These are phyloP conservation scores for cucumber (Cucumis sativus) DNA, from an alignment of 306 rosid species.

Conservation along the genomic window Cucumber_9930_V3 NC_026656.2:8651001-8651500, in stretches of 20 bases:
- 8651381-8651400: not conserved
- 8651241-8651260: constrained; percentile 61
- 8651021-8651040: constrained; percentile 90
- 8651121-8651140: not conserved
- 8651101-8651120: constrained; percentile 54
- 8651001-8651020: constrained; percentile 90
- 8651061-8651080: constrained; percentile 67
- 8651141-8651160: not conserved
- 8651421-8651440: not conserved
- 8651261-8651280: constrained; percentile 57
- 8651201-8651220: constrained; percentile 88
- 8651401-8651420: not conserved
- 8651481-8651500: not conserved
- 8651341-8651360: constrained; percentile 86
- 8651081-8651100: constrained; percentile 57
- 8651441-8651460: not conserved
- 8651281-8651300: constrained; percentile 67
- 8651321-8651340: constrained; percentile 89
- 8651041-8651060: constrained; percentile 84
- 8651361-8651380: constrained; percentile 50
- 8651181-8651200: constrained; percentile 79
- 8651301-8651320: constrained; percentile 87
- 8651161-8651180: constrained; percentile 7
- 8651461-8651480: not conserved
- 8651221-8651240: constrained; percentile 73